phyloP scores from a whole-genome alignment of 2,329 filamentous ascomycete species.

The Akanthomyces uredinophilus region DNA sequence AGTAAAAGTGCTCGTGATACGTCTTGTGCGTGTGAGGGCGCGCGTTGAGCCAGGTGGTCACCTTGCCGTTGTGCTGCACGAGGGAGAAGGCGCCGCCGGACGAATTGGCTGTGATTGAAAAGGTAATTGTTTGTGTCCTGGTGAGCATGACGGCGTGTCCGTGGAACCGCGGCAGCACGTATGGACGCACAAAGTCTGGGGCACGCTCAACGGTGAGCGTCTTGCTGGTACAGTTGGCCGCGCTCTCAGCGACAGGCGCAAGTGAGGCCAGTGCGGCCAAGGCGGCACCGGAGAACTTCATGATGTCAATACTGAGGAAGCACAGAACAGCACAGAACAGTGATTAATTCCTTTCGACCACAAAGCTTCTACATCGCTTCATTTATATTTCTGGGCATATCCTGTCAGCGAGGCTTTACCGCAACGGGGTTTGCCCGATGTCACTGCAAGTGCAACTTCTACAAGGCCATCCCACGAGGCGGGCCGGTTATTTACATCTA shows the following conservation, averaged over 20 bases:
- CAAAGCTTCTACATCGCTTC: not conserved
- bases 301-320: not conserved
- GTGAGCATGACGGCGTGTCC: constrained; percentile 21
- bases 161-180: constrained; percentile 22
- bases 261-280: not conserved
- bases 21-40: constrained; percentile 19
- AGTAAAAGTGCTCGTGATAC: constrained; percentile 22
- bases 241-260: not conserved
- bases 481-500: not conserved
- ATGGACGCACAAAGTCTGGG: constrained; percentile 20
- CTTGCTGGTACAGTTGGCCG: not conserved
- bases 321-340: not conserved
- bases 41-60: constrained; percentile 17
- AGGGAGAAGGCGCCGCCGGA: constrained; percentile 22
- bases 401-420: not conserved
- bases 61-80: constrained; percentile 20
- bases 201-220: constrained; percentile 18
- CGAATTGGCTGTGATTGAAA: constrained; percentile 21
- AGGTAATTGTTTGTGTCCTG: constrained; percentile 20
- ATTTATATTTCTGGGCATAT: not conserved
- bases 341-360: not conserved
- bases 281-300: not conserved
- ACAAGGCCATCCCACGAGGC: not conserved
- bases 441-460: not conserved
- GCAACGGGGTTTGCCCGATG: not conserved